Evolutionary conservation across 2,329 filamentous ascomycete species (phyloP).

Genomic region (Lecanicillium sp.): DNA sequence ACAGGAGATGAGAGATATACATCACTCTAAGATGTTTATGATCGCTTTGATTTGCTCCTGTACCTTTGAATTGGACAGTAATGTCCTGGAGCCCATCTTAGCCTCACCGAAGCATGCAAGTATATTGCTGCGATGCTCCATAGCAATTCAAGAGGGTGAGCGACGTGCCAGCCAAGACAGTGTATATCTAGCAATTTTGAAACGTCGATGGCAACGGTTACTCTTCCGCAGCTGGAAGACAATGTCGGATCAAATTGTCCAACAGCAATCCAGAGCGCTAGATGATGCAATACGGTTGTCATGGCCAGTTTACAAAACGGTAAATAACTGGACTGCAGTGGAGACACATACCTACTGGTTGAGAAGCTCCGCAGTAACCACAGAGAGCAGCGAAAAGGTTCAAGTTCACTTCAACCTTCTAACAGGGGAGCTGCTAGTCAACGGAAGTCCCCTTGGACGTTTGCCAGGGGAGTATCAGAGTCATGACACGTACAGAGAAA

Average conservation of each 20-base stretch:
- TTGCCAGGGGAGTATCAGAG: conserved; percentile 40
- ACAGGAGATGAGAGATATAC: neutral
- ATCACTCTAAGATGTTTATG: neutral
- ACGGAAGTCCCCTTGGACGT: conserved; percentile 42
- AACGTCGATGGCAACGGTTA: neutral
- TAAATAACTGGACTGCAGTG: neutral
- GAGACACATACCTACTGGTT: neutral
- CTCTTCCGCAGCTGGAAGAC: neutral
- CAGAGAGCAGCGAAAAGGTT: conserved; percentile 9
- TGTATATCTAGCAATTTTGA: neutral
- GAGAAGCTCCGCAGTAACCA: neutral
- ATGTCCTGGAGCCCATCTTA: neutral
- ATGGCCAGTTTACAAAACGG: neutral
- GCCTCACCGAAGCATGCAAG: neutral
- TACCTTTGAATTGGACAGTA: neutral
- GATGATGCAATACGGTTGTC: neutral
- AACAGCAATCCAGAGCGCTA: neutral
- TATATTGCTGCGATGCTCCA: neutral
- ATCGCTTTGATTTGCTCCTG: neutral
- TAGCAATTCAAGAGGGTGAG: neutral
- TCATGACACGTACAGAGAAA: conserved; percentile 31
- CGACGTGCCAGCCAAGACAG: neutral
- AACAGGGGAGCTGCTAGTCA: conserved; percentile 44
- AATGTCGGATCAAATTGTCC: neutral
- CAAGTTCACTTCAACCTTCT: conserved; percentile 44